Evolutionary conservation across 176 grass and related monocot species (phyloP), one percentile per base, ranked within the genome.

Genomic region (Oryza glaberrima): DNA sequence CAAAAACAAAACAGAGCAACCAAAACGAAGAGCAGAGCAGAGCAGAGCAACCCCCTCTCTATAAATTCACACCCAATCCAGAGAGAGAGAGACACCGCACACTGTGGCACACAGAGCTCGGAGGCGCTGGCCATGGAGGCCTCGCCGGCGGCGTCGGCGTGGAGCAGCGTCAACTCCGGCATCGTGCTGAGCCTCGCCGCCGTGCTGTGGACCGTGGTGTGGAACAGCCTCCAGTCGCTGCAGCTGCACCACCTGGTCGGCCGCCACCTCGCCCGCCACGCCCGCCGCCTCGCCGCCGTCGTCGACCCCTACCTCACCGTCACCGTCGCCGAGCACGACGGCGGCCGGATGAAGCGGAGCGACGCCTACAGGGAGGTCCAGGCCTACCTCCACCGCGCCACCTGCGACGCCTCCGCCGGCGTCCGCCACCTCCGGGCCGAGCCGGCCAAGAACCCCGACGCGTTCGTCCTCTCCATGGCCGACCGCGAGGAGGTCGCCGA

Each of bases 401-500:
- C 81, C 12, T 34, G 36, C 44, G 28, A 23, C 23, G 40, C 22
- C 8, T 3, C 16, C 28, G 67, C 28, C 12, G 56, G 56, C 1
- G 83, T 85, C 11, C 23, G 67, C 4, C 41, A 23, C 15, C 87
- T 89, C 69, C 68, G 26, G 76, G 87, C 76, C 8, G 87, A 89
- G 11, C 11, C 70, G 48, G 70, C 28, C 82, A 61, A 32, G 13
- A 77, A 48, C 40, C 35, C 64, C 79, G 64, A 25, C 60, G 34
- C 30, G 4, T 61, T 80, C 47, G 11, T 80, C 23, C 47, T 90
- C 69, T 76, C 52, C 75, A 25, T 90, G 48, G 75, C 23, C 73
- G 84, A 83, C 80, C 1, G 40, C 34, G 84, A 90, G 77, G 87
- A 85, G 89, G 89, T 90, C 4, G 63, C 75, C 46, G 89, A 90